Percentiles rank a stretch among this genome's conserved stretches.
phyloP scores from a whole-genome alignment of 257 asterid genomes.

The Solanum pennellii region DNA sequence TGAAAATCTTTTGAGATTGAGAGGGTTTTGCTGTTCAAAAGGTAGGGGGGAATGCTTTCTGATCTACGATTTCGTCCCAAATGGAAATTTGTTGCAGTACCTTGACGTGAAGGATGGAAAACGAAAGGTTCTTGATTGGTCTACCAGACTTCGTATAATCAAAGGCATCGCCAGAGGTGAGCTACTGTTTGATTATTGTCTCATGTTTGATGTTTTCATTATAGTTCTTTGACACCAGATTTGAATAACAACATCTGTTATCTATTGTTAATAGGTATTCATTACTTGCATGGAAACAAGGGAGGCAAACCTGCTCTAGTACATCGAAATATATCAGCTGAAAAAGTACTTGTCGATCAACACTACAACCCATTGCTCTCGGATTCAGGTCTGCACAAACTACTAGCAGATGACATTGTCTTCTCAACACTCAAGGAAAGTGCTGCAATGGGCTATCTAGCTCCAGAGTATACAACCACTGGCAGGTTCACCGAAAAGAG shows the following conservation, averaged over 20 bases:
- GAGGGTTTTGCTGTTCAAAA: conserved; percentile 95
- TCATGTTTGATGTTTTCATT: background rate
- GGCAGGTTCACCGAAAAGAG: conserved; percentile 90
- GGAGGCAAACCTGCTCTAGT: conserved; percentile 47
- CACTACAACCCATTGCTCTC: conserved; percentile 73
- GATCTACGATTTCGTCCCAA: conserved; percentile 65
- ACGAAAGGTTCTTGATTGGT: conserved; percentile 73
- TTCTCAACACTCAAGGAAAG: conserved; percentile 79
- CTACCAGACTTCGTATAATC: conserved; percentile 55
- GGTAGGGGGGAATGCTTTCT: conserved; percentile 96
- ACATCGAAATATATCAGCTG: conserved; percentile 85
- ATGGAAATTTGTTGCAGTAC: conserved; percentile 69
- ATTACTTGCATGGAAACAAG: conserved; percentile 59
- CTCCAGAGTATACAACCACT: conserved; percentile 86
- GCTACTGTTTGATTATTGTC: background rate
- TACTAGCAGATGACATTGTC: conserved; percentile 77
- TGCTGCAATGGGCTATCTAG: conserved; percentile 96
- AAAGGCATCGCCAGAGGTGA: conserved; percentile 82
- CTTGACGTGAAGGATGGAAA: conserved; percentile 51
- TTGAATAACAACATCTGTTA: background rate
- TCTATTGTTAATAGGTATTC: conserved; percentile 39
- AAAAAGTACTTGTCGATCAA: conserved; percentile 71
- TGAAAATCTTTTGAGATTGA: conserved; percentile 63
- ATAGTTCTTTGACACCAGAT: background rate
- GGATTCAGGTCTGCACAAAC: conserved; percentile 69